Evolutionary conservation across 306 rosid genomes (phyloP), one percentile per base, ranked within the genome.

Genomic region (Alnus glutinosa): DNA sequence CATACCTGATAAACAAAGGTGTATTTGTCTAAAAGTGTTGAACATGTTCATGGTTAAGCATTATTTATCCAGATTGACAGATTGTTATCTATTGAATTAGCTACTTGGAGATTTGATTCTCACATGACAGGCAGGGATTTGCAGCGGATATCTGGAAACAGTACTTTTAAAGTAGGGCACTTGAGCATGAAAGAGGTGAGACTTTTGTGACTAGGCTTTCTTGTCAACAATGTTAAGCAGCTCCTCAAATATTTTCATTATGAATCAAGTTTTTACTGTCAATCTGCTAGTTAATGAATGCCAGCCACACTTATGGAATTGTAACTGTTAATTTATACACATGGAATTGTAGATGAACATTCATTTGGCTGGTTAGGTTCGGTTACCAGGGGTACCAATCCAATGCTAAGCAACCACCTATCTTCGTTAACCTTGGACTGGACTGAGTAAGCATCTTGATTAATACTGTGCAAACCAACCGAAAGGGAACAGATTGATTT

Each of bases 91-190:
- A 46, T 64, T 49, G 74, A 59, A 48, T 48, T 78, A 74, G 75
- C 58, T 73, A 59, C 84, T 84, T 80, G 82, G 88, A 80, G 85
- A 80, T 84, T 85, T 90, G 82, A 88, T 90, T 87, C 77, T 85
- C 79, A 80, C 77, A 79, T 88, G 84, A 75, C 93, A 92, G 97
- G 93, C 97, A 94, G 98, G 97, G 98, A 94, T 89, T 90, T 94
- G 93, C 98, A 94, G 87, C 79, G 79, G 67, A 75, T 92, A 77
- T 88, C 97, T 79, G 91, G 97, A 73, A 88, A 86, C 79, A 75
- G 76, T 51, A 78, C 88, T 75, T 77, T 89, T 62, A 90, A 80
- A 88, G 98, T 94, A 75, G 98, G 96, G 39, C 4, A 89, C 79
- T 63, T 89, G 36, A 90, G 76, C 76, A 67, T 85, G 79, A 86